Conservation (phyloP, 23 red algal genomes). For the Gracilariopsis chorda region DNA sequence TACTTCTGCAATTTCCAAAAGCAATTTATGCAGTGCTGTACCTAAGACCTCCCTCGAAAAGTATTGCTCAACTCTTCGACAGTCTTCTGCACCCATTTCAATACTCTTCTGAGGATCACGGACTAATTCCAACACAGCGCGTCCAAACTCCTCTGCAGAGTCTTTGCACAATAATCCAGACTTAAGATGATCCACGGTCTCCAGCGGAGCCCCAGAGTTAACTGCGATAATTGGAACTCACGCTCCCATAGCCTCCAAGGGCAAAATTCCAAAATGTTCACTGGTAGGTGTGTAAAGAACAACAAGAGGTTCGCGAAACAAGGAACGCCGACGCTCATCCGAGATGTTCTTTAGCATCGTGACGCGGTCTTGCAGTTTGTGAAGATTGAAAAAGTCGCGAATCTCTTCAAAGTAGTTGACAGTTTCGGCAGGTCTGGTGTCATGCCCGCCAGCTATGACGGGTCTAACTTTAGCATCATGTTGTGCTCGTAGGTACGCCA, state of each 20-base stretch:
- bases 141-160: slow-evolving; percentile 49
- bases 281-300: slow-evolving; percentile 86
- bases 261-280: slow-evolving; percentile 99
- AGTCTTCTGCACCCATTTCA: slow-evolving; percentile 5
- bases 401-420: slow-evolving; percentile 55
- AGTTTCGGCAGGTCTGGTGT: slow-evolving; percentile 79
- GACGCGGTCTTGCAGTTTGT: slow-evolving; percentile 26
- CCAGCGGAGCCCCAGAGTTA: slow-evolving; percentile 76
- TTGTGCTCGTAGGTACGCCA: slow-evolving; percentile 21
- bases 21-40: slow-evolving; percentile 12
- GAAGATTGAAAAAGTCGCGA: neutral
- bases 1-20: neutral
- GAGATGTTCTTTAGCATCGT: slow-evolving; percentile 62
- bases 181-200: slow-evolving; percentile 76
- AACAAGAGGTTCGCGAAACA: slow-evolving; percentile 36
- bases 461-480: neutral
- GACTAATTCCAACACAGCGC: slow-evolving; percentile 20
- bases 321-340: slow-evolving; percentile 33
- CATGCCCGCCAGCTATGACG: slow-evolving; percentile 90
- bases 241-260: slow-evolving; percentile 91
- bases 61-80: slow-evolving; percentile 6
- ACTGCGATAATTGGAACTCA: slow-evolving; percentile 80
- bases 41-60: slow-evolving; percentile 46
- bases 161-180: slow-evolving; percentile 78
- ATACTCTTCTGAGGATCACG: neutral